A percentile compares a stretch with the other conserved stretches of the same genome.
Evolutionary conservation across 148 eudicot species (phyloP).

Genomic region (Polygonum aviculare): DNA sequence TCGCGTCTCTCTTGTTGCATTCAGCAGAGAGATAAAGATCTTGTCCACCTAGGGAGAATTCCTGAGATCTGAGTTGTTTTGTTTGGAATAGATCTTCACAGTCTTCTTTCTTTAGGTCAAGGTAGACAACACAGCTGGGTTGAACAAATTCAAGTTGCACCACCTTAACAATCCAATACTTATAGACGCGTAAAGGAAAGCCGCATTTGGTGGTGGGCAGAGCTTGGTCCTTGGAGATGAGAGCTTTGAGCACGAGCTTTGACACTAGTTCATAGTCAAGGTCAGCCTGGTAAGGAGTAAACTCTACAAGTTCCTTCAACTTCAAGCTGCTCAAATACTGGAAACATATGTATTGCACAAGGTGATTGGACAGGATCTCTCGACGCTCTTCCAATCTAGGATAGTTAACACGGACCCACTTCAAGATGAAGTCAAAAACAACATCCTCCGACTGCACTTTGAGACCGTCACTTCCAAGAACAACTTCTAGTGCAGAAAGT

Average conservation of each 20-base stretch:
- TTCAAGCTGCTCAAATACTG: neutral
- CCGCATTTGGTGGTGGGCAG: neutral
- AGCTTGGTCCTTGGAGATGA: neutral
- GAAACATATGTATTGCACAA: neutral
- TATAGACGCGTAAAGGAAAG: neutral
- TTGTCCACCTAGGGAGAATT: neutral
- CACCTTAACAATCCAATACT: neutral
- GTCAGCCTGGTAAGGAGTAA: neutral
- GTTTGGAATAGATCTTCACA: neutral
- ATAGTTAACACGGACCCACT: neutral
- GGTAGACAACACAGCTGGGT: neutral
- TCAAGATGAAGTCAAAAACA: neutral
- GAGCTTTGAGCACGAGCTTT: neutral
- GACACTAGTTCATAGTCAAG: neutral
- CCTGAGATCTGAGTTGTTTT: neutral
- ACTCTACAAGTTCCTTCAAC: neutral
- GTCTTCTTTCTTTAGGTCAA: neutral
- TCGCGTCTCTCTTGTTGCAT: no score
- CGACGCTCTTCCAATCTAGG: neutral
- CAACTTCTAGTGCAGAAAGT: neutral
- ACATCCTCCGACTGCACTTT: neutral
- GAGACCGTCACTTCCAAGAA: neutral
- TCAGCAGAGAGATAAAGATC: neutral
- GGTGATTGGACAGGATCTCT: neutral
- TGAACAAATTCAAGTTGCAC: neutral